Base-by-base conservation (phyloP, 805 yeast genomes). In the Clavispora santaluciae region DNA sequence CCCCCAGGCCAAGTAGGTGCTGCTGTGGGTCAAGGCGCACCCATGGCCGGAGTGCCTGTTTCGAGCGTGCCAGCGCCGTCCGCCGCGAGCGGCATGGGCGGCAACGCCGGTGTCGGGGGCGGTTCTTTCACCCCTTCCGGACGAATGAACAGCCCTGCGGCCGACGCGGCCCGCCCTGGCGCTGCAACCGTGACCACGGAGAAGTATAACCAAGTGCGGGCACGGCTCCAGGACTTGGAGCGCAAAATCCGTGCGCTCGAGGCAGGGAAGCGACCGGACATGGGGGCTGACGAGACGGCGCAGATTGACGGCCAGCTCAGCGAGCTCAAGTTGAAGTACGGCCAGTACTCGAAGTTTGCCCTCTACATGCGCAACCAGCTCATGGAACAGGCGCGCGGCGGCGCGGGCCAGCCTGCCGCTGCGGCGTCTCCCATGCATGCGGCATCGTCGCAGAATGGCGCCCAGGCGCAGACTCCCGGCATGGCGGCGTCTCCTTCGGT, bases 261-360 rank as follows among this genome's bases (percentile, higher is more conserved):
- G 40, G 68, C 69, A 6, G 68, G 72, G 28, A 76, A 75, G 45
- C 63, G 60, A 15, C 67, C 70, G 28, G 64, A 61, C 22, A 49
- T 75, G 16, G 59, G 76, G 4, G 70, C 75, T 2, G 78, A 72
- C 6, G 74, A 72, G 39, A 42, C 70, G 28, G 58, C 68, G 4
- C 65, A 65, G 31, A 61, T 73, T n/a, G 66, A 67, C 11, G 70
- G 68, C 38, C 79, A 78, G 52, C 76, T 79, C 45, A 61, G 63
- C 15, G 73, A 74, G 28, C 54, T 75, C 48, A 72, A 64, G 42
- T 62, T 60, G 25, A 72, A 76, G 41, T 70, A 70, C 46, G 69
- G 71, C 17, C 73, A 73, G 35, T 78, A 73, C 49, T 75, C 73
- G 43, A 70, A 70, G 41, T 70, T 73, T 36, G 81, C 81, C 1